These are phyloP conservation scores for Auriscalpium orientale DNA, from an alignment of 768 basidiomycete genomes.

Conservation along the genomic window DNA sequence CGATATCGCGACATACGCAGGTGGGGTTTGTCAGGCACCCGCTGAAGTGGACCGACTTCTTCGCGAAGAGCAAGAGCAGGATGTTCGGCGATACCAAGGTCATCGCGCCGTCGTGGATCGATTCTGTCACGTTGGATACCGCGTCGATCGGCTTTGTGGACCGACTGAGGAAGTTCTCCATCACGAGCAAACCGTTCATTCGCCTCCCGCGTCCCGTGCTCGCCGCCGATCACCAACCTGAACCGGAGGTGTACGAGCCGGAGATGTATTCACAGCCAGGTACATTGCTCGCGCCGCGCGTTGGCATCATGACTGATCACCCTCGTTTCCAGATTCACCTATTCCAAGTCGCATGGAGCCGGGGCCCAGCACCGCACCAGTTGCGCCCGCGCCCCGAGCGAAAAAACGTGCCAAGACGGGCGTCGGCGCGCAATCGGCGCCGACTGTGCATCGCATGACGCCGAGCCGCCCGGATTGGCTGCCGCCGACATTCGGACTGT, in stretches of 20 bases:
- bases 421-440: too few relatives aligned
- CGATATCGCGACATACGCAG: neutral
- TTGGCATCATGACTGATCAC: too few relatives aligned
- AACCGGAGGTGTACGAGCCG: neutral
- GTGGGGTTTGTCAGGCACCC: neutral
- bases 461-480: too few relatives aligned
- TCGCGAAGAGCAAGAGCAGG: neutral
- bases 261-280: neutral
- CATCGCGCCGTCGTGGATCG: neutral
- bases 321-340: too few relatives aligned
- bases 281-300: too few relatives aligned
- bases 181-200: neutral
- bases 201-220: neutral
- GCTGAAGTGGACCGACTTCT: neutral
- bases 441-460: too few relatives aligned
- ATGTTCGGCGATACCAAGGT: neutral
- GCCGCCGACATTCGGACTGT: too few relatives aligned
- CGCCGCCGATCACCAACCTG: neutral
- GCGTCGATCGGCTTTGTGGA: neutral
- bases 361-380: too few relatives aligned
- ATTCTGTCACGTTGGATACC: neutral
- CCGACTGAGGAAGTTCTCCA: neutral
- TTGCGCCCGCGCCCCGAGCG: too few relatives aligned
- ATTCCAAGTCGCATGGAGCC: too few relatives aligned
- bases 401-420: too few relatives aligned